phyloP scores from a whole-genome alignment of 805 yeast genomes.

The Wickerhamiella allomyrinae region DNA sequence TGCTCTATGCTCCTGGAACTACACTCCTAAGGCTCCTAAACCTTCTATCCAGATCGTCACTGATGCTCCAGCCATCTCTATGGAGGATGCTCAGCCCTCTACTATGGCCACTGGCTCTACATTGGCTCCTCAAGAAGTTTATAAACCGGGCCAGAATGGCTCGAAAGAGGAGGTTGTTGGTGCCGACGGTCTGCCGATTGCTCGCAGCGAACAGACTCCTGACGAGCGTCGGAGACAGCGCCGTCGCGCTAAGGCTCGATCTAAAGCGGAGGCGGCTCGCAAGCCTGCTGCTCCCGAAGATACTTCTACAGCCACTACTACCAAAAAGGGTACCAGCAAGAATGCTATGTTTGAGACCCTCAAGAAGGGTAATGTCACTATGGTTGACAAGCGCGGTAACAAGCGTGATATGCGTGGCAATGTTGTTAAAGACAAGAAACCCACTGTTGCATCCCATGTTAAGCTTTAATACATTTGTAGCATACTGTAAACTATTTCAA shows the following conservation, averaged over 20 bases:
- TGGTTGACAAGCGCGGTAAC: slow-evolving; percentile 64
- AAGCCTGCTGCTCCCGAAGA: slow-evolving; percentile 14
- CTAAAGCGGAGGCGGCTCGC: slow-evolving; percentile 4
- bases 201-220: slow-evolving; percentile 67
- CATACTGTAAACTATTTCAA: not conserved
- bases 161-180: slow-evolving; percentile 44
- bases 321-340: slow-evolving; percentile 28
- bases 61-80: slow-evolving; percentile 62
- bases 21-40: slow-evolving; percentile 79
- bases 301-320: slow-evolving; percentile 20
- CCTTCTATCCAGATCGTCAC: slow-evolving; percentile 70
- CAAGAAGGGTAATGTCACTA: slow-evolving; percentile 62
- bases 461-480: slow-evolving; percentile 19
- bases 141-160: slow-evolving; percentile 28
- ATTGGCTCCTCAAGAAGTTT: slow-evolving; percentile 92
- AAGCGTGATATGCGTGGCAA: slow-evolving; percentile 62
- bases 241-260: slow-evolving; percentile 64
- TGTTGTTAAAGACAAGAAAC: slow-evolving; percentile 32
- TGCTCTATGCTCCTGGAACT: slow-evolving; percentile 86
- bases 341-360: slow-evolving; percentile 47
- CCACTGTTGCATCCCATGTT: slow-evolving; percentile 16
- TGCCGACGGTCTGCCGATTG: slow-evolving; percentile 63
- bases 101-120: slow-evolving; percentile 57
- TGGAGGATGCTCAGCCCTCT: slow-evolving; percentile 96
- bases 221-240: slow-evolving; percentile 80